Percentiles rank a stretch among this genome's conserved stretches.
Evolutionary conservation across 805 yeast genomes (phyloP).

Genomic region (Wickerhamiella shivajii): DNA sequence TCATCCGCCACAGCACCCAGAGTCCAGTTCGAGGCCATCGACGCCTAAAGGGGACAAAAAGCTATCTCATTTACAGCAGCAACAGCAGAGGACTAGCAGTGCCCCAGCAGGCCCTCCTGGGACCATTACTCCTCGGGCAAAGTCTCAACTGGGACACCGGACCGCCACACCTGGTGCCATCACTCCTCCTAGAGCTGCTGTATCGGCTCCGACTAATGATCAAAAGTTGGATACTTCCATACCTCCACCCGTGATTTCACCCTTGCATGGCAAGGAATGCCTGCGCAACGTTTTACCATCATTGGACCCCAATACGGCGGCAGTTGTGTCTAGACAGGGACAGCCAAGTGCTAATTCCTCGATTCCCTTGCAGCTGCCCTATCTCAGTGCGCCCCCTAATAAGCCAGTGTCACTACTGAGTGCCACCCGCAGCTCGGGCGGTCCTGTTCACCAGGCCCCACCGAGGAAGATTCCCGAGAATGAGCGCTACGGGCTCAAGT

Average conservation of each 20-base stretch:
- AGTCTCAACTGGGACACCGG: not conserved
- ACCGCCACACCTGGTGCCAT: not conserved
- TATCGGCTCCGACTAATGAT: not conserved
- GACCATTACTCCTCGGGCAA: not conserved
- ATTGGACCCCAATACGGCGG: not conserved
- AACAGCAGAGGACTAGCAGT: too few species aligned
- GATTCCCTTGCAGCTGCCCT: slow-evolving; percentile 6
- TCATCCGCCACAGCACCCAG: slow-evolving; percentile 1
- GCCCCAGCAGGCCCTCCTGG: too few species aligned
- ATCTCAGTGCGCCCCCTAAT: slow-evolving; percentile 5
- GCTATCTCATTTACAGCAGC: not conserved
- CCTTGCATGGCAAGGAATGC: not conserved
- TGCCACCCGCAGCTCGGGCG: not conserved
- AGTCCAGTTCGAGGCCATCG: not conserved
- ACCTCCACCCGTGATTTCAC: not conserved
- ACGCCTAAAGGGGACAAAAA: not conserved
- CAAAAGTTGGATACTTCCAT: too few species aligned
- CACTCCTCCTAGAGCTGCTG: not conserved
- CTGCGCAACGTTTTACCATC: not conserved
- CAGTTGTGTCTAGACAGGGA: not conserved
- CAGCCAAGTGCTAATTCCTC: too few species aligned
- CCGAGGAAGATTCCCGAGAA: slow-evolving; percentile 26
- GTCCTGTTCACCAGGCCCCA: not conserved
- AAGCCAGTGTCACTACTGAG: slow-evolving; percentile 1
- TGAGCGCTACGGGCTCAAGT: slow-evolving; percentile 54